A percentile compares a stretch with the other conserved stretches of the same genome.
phyloP scores from a whole-genome alignment of 768 basidiomycete genomes.

The Mycena galopus region DNA sequence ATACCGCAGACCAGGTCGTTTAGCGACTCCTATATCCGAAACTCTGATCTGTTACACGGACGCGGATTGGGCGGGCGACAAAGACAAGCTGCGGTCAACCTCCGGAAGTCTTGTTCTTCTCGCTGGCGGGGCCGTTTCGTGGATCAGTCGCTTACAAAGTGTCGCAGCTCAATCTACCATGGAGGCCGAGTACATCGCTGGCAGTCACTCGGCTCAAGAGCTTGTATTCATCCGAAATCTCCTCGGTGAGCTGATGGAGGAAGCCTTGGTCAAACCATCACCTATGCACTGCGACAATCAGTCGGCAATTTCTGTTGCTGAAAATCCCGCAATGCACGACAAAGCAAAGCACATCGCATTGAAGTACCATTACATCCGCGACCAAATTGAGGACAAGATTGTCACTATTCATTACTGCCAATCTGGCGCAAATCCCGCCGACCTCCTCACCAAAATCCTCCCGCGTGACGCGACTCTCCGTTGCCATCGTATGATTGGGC shows the following conservation, averaged over 20 bases:
- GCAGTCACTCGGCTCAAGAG: background rate
- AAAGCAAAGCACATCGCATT: background rate
- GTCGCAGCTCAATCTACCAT: background rate
- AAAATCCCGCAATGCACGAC: too few species aligned
- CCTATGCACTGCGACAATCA: too few species aligned
- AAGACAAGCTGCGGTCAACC: background rate
- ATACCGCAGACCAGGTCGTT: background rate
- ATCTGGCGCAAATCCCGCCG: too few species aligned
- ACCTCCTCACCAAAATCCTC: background rate
- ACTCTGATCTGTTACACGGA: background rate
- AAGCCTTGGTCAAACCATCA: background rate
- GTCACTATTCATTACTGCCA: too few species aligned
- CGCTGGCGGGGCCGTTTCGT: background rate
- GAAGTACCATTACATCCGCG: too few species aligned
- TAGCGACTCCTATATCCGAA: background rate
- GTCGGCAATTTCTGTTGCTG: too few species aligned
- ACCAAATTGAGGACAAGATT: too few species aligned
- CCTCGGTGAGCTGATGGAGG: background rate
- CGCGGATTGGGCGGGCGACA: too few species aligned
- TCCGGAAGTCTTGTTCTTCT: background rate
- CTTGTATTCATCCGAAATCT: background rate
- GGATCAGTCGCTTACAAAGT: conserved; percentile 8
- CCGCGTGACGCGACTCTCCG: background rate
- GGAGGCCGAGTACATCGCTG: conserved; percentile 1
- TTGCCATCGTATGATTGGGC: background rate